Conservation (phyloP, 73 alveolate genomes). For the Durusdinium trenchii region DNA sequence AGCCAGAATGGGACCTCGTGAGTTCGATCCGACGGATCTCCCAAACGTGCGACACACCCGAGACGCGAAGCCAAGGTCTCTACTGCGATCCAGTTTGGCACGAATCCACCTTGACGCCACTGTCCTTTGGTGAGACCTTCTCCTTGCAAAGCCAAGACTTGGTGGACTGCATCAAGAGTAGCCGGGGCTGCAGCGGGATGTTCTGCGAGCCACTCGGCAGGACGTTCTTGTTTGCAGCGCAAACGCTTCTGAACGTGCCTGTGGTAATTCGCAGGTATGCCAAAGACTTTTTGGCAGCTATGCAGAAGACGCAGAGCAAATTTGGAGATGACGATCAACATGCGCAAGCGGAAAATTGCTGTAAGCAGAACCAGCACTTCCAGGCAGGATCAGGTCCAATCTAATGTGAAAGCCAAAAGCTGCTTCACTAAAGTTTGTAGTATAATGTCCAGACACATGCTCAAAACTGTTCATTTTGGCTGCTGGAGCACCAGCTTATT, state of each 20-base stretch:
- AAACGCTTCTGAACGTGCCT: not conserved
- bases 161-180: constrained; percentile 60
- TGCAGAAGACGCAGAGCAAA: constrained; percentile 71
- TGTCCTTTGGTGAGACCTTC: constrained; percentile 60
- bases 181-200: constrained; percentile 45
- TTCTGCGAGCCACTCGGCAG: constrained; percentile 63
- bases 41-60: too few species aligned
- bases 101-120: constrained; percentile 49
- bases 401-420: too few species aligned
- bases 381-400: too few species aligned
- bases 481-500: too few species aligned
- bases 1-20: too few species aligned
- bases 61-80: constrained; percentile 18
- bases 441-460: too few species aligned
- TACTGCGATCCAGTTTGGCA: constrained; percentile 31
- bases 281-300: constrained; percentile 74
- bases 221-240: not conserved
- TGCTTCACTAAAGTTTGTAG: too few species aligned
- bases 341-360: constrained; percentile 36
- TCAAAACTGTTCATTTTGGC: too few species aligned
- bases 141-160: constrained; percentile 28
- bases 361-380: constrained; percentile 86
- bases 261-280: constrained; percentile 40
- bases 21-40: too few species aligned
- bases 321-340: constrained; percentile 64